Conservation (phyloP, 2,329 filamentous ascomycete genomes). For the Falciphora oryzae region DNA sequence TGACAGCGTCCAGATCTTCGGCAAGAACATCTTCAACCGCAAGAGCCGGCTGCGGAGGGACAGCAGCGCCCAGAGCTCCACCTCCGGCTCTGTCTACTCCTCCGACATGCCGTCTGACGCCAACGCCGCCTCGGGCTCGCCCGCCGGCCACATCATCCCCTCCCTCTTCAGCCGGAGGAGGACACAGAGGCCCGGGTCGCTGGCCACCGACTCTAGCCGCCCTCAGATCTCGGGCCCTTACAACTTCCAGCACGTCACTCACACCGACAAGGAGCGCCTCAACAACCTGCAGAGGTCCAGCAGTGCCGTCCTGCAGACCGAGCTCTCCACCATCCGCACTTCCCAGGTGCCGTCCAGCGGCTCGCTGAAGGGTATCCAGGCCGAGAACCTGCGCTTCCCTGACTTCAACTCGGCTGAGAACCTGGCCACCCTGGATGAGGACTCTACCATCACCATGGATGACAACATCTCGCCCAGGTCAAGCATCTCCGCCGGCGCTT, state of each 20-base stretch:
- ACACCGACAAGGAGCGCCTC: conserved; percentile 46
- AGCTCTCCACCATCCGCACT: conserved; percentile 36
- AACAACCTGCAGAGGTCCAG: conserved; percentile 34
- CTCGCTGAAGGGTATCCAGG: conserved; percentile 30
- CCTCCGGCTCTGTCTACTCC: conserved; percentile 43
- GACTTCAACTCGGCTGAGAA: conserved; percentile 41
- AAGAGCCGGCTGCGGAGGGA: conserved; percentile 46
- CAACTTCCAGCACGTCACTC: conserved; percentile 61
- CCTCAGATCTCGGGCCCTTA: conserved; percentile 57
- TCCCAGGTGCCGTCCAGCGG: conserved; percentile 30
- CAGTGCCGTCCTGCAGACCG: conserved; percentile 36
- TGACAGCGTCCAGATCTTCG: conserved; percentile 54
- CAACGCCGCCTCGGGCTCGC: conserved; percentile 18
- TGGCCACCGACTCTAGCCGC: conserved; percentile 24
- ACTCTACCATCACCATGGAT: neutral
- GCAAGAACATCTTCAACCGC: conserved; percentile 54
- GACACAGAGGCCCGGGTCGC: conserved; percentile 25
- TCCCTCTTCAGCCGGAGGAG: conserved; percentile 48
- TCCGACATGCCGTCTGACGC: conserved; percentile 34
- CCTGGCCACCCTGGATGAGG: conserved; percentile 20
- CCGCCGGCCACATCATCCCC: conserved; percentile 35
- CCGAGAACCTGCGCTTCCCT: conserved; percentile 38
- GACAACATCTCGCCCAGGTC: neutral
- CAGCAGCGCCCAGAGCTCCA: conserved; percentile 41
- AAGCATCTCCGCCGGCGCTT: neutral